These are phyloP conservation scores for Laguncularia racemosa DNA, from an alignment of 345 rosid genomes.

Conservation along the genomic window DNA sequence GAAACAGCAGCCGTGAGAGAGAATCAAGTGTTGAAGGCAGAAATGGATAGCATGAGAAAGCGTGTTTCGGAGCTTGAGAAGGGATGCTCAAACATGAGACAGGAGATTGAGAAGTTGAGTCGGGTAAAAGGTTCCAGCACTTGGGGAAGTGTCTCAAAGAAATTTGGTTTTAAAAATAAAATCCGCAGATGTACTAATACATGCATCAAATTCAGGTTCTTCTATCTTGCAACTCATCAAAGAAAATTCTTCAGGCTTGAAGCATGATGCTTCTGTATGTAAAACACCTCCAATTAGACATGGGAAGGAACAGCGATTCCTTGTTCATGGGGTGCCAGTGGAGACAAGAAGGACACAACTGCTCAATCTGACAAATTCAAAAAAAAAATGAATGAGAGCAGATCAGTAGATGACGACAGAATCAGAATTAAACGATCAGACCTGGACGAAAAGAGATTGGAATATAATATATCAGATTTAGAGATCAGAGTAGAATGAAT, in stretches of 20 bases:
- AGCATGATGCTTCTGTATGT: constrained; percentile 24
- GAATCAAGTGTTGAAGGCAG: constrained; percentile 89
- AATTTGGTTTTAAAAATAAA: constrained; percentile 15
- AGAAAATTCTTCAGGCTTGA: constrained; percentile 33
- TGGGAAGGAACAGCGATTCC: constrained; percentile 15
- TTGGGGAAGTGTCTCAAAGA: constrained; percentile 15
- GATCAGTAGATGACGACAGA: too few relatives aligned
- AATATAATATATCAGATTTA: too few relatives aligned
- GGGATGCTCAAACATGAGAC: too few relatives aligned
- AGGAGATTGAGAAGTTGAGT: too few relatives aligned
- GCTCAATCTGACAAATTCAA: constrained; percentile 44
- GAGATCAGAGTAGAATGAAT: too few relatives aligned
- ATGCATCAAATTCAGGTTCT: constrained; percentile 29
- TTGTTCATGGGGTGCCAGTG: constrained; percentile 24
- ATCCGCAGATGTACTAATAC: constrained; percentile 26
- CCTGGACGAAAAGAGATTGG: too few relatives aligned
- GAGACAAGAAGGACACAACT: constrained; percentile 28
- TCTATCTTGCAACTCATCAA: constrained; percentile 33
- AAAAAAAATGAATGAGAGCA: too few relatives aligned
- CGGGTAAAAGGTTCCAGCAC: constrained; percentile 23
- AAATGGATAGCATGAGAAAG: constrained; percentile 94
- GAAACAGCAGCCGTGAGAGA: constrained; percentile 82
- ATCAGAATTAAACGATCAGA: too few relatives aligned
- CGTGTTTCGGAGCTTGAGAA: too few relatives aligned
- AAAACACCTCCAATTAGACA: constrained; percentile 25